Conservation (phyloP, 2,329 filamentous ascomycete species). For the Cladophialophora exuberans region DNA sequence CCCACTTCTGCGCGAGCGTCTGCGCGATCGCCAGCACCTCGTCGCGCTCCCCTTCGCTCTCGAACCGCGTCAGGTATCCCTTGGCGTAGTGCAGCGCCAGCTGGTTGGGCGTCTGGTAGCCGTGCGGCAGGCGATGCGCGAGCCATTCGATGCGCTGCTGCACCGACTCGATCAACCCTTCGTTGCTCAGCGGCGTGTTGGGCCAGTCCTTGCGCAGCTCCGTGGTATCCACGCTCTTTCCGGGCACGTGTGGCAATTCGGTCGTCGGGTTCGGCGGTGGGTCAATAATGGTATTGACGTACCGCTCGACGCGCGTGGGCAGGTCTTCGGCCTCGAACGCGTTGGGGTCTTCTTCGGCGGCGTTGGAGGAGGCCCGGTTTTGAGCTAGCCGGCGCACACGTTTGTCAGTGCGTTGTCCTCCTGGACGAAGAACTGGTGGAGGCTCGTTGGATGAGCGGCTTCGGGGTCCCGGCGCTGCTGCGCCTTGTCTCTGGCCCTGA, state of each 20-base stretch:
- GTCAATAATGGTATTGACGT: slow-evolving; percentile 28
- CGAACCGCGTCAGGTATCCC: slow-evolving; percentile 31
- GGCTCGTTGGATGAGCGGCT: background rate
- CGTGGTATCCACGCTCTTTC: slow-evolving; percentile 22
- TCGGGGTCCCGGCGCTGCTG: background rate
- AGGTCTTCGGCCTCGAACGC: slow-evolving; percentile 11
- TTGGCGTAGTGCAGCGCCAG: slow-evolving; percentile 32
- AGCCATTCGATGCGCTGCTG: slow-evolving; percentile 34
- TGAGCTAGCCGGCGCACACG: slow-evolving; percentile 15
- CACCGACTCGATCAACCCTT: slow-evolving; percentile 29
- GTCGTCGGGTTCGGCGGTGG: slow-evolving; percentile 31
- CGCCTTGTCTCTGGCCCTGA: background rate
- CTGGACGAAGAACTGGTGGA: background rate
- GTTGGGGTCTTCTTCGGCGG: slow-evolving; percentile 18
- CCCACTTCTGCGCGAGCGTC: slow-evolving; percentile 23
- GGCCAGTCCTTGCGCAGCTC: slow-evolving; percentile 33
- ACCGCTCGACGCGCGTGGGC: slow-evolving; percentile 13
- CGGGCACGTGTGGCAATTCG: slow-evolving; percentile 26
- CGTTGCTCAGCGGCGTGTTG: slow-evolving; percentile 29
- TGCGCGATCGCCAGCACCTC: slow-evolving; percentile 21
- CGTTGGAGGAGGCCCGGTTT: slow-evolving; percentile 7
- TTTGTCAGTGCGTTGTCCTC: slow-evolving; percentile 8
- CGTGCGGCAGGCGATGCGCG: slow-evolving; percentile 33
- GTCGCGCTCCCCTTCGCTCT: slow-evolving; percentile 31
- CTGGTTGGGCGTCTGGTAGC: slow-evolving; percentile 32